Evolutionary conservation across 495 filamentous ascomycete genomes (phyloP), one percentile per base, ranked within the genome.

Genomic region (Parachaetomium inaequale): DNA sequence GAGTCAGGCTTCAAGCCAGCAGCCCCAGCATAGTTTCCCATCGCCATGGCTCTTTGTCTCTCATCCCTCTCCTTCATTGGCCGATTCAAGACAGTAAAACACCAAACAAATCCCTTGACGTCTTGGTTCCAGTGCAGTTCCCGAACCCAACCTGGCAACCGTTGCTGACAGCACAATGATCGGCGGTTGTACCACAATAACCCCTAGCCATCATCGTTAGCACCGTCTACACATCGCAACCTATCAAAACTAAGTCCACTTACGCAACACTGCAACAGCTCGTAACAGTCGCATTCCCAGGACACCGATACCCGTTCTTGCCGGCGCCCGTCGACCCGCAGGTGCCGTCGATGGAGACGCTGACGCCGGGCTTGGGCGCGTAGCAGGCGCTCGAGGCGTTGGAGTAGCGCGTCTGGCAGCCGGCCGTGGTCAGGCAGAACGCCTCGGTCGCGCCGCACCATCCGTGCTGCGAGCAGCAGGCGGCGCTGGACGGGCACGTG

Each of bases 381-480:
- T 62, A 47, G 62, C 74, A 76, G n/a, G 69, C 59, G 36, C 17
- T 43, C 15, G 71, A 62, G 14, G 66, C 23, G 60, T 76, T 76
- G 28, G 74, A 75, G 66, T 65, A 76, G 17, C 62, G 58, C 40
- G 59, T 28, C 63, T 75, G 74, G 58, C 74, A 76, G 7, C 72
- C 71, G 15, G 58, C 65, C 15, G 72, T 70, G 28, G 65, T 74
- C 15, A 75, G 63, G 57, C 72, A 76, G 34, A 72, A 75, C 17
- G 59, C 61, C 54, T 75, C 72, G n/a, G 65, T 70, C 14, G 69
- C 49, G 28, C 74, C 74, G 55, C 74, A 76, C 63, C 71, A 75
- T 29, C 74, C 74, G 60, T 66, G 72, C 19, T 63, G 45, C 17
- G 72, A 76, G 67, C 74, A 75, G 67, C 74, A 75, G 23, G 71